phyloP scores from a whole-genome alignment of 257 asterid genomes.

The Haberlea rhodopensis region DNA sequence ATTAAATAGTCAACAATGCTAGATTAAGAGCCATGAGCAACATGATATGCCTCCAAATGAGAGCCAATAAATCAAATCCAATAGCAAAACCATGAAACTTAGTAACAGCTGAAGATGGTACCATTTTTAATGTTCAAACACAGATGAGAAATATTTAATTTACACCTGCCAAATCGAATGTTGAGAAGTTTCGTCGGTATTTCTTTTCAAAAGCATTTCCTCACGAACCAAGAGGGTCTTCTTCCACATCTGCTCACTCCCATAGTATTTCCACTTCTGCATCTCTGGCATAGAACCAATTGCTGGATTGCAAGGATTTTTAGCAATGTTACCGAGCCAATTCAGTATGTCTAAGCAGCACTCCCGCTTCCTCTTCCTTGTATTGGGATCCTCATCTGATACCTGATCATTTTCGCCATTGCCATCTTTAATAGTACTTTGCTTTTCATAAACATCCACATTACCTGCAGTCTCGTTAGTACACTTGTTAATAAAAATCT shows the following conservation, averaged over 20 bases:
- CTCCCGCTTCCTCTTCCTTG: slow-evolving; percentile 58
- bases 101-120: not conserved
- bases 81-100: not conserved
- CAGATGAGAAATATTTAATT: slow-evolving; percentile 17
- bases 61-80: slow-evolving; percentile 14
- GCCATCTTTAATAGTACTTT: slow-evolving; percentile 21
- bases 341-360: slow-evolving; percentile 39
- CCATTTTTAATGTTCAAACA: not conserved
- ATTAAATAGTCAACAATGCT: no score
- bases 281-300: slow-evolving; percentile 51
- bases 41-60: not conserved
- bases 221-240: slow-evolving; percentile 62
- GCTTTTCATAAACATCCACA: slow-evolving; percentile 25
- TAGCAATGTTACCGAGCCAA: slow-evolving; percentile 62
- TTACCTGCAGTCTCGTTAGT: slow-evolving; percentile 6
- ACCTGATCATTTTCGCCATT: slow-evolving; percentile 16
- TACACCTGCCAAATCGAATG: slow-evolving; percentile 53
- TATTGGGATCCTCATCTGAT: slow-evolving; percentile 24
- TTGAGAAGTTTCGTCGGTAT: slow-evolving; percentile 42
- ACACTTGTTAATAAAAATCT: slow-evolving; percentile 18
- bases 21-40: not conserved
- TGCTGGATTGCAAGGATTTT: slow-evolving; percentile 57
- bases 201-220: slow-evolving; percentile 43
- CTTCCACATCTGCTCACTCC: slow-evolving; percentile 63
- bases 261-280: slow-evolving; percentile 66